Percentiles rank a stretch among this genome's conserved stretches.
Conservation (phyloP, 331 rosid genomes). For the Spiraea crenata region DNA sequence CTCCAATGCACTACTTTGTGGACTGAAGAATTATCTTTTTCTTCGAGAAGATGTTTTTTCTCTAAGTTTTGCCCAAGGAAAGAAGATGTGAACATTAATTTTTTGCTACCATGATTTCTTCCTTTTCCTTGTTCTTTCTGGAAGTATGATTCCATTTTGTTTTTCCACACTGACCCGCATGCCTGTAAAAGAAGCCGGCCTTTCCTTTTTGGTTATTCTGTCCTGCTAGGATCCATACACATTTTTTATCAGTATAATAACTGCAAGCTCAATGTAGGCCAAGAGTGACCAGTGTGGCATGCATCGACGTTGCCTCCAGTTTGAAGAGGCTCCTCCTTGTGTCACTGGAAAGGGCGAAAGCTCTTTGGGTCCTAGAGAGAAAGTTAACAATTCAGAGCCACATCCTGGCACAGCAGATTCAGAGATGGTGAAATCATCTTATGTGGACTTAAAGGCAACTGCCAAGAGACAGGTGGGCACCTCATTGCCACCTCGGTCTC, state of each 20-base stretch:
- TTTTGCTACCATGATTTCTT: background rate
- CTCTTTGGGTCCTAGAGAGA: slow-evolving; percentile 19
- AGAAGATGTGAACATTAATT: background rate
- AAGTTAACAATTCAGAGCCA: slow-evolving; percentile 19
- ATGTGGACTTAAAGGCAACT: slow-evolving; percentile 21
- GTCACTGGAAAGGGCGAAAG: slow-evolving; percentile 20
- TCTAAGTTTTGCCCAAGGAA: background rate
- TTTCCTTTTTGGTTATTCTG: slow-evolving; percentile 7
- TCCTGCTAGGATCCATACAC: slow-evolving; percentile 17
- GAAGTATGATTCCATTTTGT: background rate
- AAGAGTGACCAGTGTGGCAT: slow-evolving; percentile 37
- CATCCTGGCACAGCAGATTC: slow-evolving; percentile 12
- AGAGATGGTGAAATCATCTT: slow-evolving; percentile 19
- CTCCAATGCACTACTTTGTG: background rate
- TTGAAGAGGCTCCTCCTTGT: slow-evolving; percentile 42
- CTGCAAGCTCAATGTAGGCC: slow-evolving; percentile 37
- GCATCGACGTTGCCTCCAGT: slow-evolving; percentile 61
- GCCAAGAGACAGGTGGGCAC: slow-evolving; percentile 26
- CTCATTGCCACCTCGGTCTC: slow-evolving; percentile 24
- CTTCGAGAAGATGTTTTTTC: background rate
- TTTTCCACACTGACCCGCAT: background rate
- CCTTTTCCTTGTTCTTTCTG: background rate
- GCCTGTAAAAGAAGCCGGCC: slow-evolving; percentile 2
- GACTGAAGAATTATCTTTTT: background rate
- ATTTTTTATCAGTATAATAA: slow-evolving; percentile 17